Evolutionary conservation across 2,329 filamentous ascomycete species (phyloP), one percentile per base, ranked within the genome.

Genomic region (Lasiodiplodia sp.): DNA sequence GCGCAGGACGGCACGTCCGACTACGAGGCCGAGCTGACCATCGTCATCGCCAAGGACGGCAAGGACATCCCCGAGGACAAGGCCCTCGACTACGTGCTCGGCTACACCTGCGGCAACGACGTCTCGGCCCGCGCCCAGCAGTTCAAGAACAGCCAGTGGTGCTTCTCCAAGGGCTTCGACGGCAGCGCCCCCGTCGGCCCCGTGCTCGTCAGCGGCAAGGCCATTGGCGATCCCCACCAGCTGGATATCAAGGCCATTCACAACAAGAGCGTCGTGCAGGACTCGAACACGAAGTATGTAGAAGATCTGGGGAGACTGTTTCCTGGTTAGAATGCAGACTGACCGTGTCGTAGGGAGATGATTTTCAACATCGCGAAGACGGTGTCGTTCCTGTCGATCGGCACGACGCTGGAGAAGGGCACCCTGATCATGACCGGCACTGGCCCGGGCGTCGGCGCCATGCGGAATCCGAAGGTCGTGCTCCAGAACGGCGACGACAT

Each of bases 91-190:
- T 87, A 87, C 71, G 80, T 89, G 8, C 83, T 83, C 1, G 87
- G 82, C 7, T 89, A 87, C 73, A 83, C 84, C 0, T 78, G 76
- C 37, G 85, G 85, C 37, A 89, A 89, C 71, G 87, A 89, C 71
- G 79, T 89, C 0, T 85, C 84, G 0, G 81, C 82, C 0, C 82
- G 87, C 0, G 86, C 86, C 70, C 77, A 83, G 40, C 87, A 89
- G 70, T 73, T 83, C 38, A 69, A 76, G 11, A 73, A 79, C 47
- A 77, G 75, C 0, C 87, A 89, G 72, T 88, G 85, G 84, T 82
- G 83, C 0, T 88, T 87, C 70, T 83, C 80, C 18, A 88, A 88
- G 71, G 7, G 85, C 0, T 88, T 88, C 66, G 86, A 89, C 70
- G 86, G 81, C 0, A 88, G 81, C 70, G 84, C 84, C 0, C 87